phyloP scores from a whole-genome alignment of 75 land plant genomes.

The Cunninghamia lanceolata region DNA sequence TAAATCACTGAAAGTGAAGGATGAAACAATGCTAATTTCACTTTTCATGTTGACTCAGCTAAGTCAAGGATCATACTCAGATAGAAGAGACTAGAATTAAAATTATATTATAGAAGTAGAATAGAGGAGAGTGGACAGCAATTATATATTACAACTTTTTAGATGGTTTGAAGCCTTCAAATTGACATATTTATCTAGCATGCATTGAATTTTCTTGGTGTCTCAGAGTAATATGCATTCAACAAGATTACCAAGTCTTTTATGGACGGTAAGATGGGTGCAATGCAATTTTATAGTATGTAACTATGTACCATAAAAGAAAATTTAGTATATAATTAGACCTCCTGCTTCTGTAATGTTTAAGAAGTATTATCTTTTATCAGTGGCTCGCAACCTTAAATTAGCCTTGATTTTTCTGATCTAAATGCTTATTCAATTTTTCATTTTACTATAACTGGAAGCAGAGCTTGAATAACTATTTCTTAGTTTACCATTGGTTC shows the following conservation, averaged over 20 bases:
- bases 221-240: background rate
- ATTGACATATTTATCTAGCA: background rate
- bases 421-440: background rate
- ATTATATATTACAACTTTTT: background rate
- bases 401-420: background rate
- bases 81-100: background rate
- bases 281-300: background rate
- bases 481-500: background rate
- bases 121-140: background rate
- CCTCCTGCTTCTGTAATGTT: background rate
- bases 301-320: background rate
- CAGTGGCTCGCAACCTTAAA: background rate
- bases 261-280: background rate
- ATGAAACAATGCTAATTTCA: background rate
- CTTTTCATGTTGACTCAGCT: background rate
- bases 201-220: background rate
- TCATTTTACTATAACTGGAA: background rate
- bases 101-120: background rate
- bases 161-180: background rate
- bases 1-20: background rate
- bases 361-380: background rate
- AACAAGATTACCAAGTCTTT: too few relatives aligned
- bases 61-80: background rate
- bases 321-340: too few relatives aligned
- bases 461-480: background rate